Evolutionary conservation across 2,329 filamentous ascomycete species (phyloP).

Genomic region (Aspergillus pseudoglaucus): DNA sequence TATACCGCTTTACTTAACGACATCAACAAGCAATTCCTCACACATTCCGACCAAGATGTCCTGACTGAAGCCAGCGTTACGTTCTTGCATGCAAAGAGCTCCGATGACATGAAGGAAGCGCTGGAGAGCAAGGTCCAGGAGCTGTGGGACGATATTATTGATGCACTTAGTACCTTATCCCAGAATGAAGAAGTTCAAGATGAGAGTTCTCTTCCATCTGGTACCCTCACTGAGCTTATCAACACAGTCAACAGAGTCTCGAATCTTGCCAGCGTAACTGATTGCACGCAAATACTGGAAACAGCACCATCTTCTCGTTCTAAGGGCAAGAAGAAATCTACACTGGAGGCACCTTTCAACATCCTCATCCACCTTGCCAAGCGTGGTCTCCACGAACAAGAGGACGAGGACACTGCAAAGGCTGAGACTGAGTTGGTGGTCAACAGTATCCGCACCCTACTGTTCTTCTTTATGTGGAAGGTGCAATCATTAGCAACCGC

Average conservation of each 20-base stretch:
- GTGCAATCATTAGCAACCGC: slow-evolving; percentile 54
- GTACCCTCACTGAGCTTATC: slow-evolving; percentile 62
- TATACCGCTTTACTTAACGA: slow-evolving; percentile 81
- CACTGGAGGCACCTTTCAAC: slow-evolving; percentile 47
- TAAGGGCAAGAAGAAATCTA: slow-evolving; percentile 35
- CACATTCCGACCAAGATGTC: slow-evolving; percentile 82
- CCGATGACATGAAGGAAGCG: slow-evolving; percentile 81
- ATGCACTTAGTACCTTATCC: slow-evolving; percentile 64
- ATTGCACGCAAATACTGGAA: slow-evolving; percentile 71
- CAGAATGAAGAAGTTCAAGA: slow-evolving; percentile 64
- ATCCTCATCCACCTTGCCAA: slow-evolving; percentile 66
- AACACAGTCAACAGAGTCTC: slow-evolving; percentile 72
- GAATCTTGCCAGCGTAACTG: slow-evolving; percentile 71
- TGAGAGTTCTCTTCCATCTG: slow-evolving; percentile 61
- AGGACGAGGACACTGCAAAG: slow-evolving; percentile 64
- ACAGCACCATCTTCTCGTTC: slow-evolving; percentile 31
- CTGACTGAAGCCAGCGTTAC: slow-evolving; percentile 76
- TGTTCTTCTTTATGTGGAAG: slow-evolving; percentile 97
- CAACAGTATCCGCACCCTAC: slow-evolving; percentile 66
- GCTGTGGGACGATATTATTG: slow-evolving; percentile 79
- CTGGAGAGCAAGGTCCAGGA: slow-evolving; percentile 72
- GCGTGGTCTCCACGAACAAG: slow-evolving; percentile 61
- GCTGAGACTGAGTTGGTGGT: slow-evolving; percentile 73
- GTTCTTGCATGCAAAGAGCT: slow-evolving; percentile 75
- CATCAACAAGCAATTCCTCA: slow-evolving; percentile 86